phyloP scores from a whole-genome alignment of 345 rosid genomes.

The Eucalyptus paniculata region DNA sequence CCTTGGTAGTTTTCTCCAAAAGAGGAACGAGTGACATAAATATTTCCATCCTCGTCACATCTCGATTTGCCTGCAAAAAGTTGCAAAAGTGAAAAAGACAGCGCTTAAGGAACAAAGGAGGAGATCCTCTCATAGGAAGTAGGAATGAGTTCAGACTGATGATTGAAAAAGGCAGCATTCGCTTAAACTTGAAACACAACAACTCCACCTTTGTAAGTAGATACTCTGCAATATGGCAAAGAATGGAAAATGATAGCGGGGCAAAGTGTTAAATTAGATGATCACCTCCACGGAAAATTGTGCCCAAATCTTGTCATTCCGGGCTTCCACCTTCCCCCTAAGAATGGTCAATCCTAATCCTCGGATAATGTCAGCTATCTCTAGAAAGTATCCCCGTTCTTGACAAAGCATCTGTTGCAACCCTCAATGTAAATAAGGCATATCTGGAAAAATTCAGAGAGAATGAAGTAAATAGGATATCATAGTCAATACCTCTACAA shows the following conservation, averaged over 20 bases:
- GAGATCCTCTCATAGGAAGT: background rate
- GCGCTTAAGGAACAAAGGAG: background rate
- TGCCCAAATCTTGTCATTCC: conserved; percentile 79
- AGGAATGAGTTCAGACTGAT: background rate
- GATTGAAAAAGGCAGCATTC: background rate
- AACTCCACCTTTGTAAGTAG: background rate
- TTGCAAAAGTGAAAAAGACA: background rate
- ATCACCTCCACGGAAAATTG: conserved; percentile 84
- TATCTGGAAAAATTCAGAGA: background rate
- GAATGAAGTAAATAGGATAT: background rate
- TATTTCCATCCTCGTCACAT: conserved; percentile 88
- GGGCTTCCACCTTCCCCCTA: conserved; percentile 85
- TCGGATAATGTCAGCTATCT: conserved; percentile 82
- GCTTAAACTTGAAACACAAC: background rate
- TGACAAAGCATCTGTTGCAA: conserved; percentile 79
- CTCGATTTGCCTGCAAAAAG: conserved; percentile 66
- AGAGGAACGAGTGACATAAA: conserved; percentile 78
- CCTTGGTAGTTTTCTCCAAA: conserved; percentile 65
- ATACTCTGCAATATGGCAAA: background rate
- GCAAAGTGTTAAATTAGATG: background rate
- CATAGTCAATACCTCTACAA: conserved; percentile 53
- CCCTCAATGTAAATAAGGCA: background rate
- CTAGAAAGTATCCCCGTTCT: conserved; percentile 83
- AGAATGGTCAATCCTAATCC: conserved; percentile 90
- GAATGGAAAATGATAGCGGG: background rate